Evolutionary conservation across 2,329 filamentous ascomycete species (phyloP).

Genomic region (Fusarium miscanthi): DNA sequence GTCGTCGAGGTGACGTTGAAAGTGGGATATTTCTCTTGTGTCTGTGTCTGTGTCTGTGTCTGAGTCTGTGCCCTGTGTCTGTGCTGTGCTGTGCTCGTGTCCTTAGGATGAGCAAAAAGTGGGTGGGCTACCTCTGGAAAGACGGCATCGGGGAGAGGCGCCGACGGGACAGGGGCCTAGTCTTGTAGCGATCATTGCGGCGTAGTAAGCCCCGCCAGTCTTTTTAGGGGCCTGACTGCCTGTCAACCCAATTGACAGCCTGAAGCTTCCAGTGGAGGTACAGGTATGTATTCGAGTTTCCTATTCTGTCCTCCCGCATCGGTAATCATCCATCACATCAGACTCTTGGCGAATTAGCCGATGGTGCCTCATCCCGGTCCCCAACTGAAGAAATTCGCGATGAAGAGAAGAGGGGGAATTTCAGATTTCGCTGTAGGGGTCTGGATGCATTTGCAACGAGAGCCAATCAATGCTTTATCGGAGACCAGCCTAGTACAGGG

Average conservation of each 20-base stretch:
- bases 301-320: slow-evolving; percentile 6
- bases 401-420: background rate
- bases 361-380: slow-evolving; percentile 1
- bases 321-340: background rate
- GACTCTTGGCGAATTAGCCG: background rate
- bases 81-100: too few relatives aligned
- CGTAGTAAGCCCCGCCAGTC: background rate
- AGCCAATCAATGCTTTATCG: slow-evolving; percentile 25
- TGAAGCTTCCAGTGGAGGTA: background rate
- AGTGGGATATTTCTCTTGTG: slow-evolving; percentile 22
- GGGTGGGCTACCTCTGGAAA: slow-evolving; percentile 10
- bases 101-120: background rate
- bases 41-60: background rate
- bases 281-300: background rate
- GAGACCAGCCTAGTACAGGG: background rate
- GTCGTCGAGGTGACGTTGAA: slow-evolving; percentile 23
- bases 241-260: background rate
- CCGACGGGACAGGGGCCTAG: background rate
- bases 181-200: slow-evolving; percentile 14
- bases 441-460: background rate
- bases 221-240: background rate
- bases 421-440: background rate
- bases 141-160: background rate
- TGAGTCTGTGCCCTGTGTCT: background rate
- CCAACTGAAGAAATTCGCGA: background rate